phyloP scores from a whole-genome alignment of 768 basidiomycete species.

The Pulveroboletus sp. region DNA sequence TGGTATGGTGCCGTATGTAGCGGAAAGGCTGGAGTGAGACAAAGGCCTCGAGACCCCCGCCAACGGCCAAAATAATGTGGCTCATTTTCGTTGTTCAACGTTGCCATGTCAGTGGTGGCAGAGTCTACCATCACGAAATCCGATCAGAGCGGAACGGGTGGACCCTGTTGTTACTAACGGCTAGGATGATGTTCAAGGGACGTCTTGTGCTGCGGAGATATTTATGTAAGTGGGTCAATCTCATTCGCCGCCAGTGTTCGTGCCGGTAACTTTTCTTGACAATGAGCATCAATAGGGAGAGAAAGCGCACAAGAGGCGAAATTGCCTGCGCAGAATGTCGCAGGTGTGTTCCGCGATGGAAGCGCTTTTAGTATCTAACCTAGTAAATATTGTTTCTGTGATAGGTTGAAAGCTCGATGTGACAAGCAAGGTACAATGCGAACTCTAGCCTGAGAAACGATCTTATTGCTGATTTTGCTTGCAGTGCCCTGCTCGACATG shows the following conservation, averaged over 20 bases:
- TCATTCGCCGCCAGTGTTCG: background rate
- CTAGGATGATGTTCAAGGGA: background rate
- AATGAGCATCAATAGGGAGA: slow-evolving; percentile 20
- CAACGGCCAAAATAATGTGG: too few relatives aligned
- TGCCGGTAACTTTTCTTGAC: background rate
- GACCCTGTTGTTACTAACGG: too few relatives aligned
- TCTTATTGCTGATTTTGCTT: background rate
- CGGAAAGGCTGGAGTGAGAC: too few relatives aligned
- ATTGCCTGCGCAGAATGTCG: slow-evolving; percentile 33
- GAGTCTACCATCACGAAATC: background rate
- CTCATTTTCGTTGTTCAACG: too few relatives aligned
- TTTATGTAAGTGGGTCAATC: slow-evolving; percentile 1
- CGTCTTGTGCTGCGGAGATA: slow-evolving; percentile 5
- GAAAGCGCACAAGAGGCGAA: slow-evolving; percentile 24
- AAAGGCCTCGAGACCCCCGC: too few relatives aligned
- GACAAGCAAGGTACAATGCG: slow-evolving; percentile 19
- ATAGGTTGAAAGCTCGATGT: slow-evolving; percentile 28
- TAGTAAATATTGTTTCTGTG: background rate
- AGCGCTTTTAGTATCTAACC: background rate
- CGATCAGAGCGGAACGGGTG: too few relatives aligned
- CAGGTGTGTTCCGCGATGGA: slow-evolving; percentile 13
- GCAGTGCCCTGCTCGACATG: slow-evolving; percentile 40
- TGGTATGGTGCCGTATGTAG: too few relatives aligned
- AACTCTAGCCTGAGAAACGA: too few relatives aligned
- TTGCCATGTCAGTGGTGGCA: too few relatives aligned